phyloP scores from a whole-genome alignment of 495 filamentous ascomycete species.

The Neurospora sp. region DNA sequence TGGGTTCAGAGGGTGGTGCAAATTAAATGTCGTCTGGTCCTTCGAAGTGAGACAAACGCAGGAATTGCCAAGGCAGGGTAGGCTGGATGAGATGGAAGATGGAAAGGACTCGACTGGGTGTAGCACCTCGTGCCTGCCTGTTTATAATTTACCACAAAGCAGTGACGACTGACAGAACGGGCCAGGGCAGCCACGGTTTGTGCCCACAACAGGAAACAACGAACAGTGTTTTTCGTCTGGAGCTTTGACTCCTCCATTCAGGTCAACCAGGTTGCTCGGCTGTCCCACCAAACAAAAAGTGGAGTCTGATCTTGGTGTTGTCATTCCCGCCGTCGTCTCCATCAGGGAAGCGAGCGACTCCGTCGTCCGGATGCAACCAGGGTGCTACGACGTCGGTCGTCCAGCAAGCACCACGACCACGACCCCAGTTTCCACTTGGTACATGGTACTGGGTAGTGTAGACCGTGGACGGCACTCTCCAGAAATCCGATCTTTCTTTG shows the following conservation, averaged over 20 bases:
- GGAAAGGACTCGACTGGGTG: neutral
- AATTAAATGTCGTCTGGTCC: constrained; percentile 2
- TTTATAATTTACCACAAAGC: neutral
- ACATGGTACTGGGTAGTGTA: neutral
- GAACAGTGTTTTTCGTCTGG: neutral
- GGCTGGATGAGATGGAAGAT: neutral
- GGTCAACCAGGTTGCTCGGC: neutral
- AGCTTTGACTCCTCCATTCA: neutral
- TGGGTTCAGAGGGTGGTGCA: neutral
- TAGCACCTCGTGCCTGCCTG: neutral
- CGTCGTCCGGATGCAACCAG: neutral
- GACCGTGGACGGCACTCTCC: neutral
- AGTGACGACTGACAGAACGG: neutral
- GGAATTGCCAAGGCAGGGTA: neutral
- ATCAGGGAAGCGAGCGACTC: neutral
- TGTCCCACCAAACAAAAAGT: neutral
- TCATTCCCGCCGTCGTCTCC: neutral
- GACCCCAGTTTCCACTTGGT: neutral
- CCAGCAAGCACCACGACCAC: neutral
- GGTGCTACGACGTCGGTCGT: neutral
- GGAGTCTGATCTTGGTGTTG: neutral
- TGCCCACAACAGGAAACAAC: neutral
- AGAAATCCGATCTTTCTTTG: neutral
- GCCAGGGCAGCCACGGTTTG: neutral
- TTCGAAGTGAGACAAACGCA: neutral